A percentile compares a stretch with the other conserved stretches of the same genome.
Conservation (phyloP, 2,329 filamentous ascomycete species). For the Colletotrichum liaoningense region DNA sequence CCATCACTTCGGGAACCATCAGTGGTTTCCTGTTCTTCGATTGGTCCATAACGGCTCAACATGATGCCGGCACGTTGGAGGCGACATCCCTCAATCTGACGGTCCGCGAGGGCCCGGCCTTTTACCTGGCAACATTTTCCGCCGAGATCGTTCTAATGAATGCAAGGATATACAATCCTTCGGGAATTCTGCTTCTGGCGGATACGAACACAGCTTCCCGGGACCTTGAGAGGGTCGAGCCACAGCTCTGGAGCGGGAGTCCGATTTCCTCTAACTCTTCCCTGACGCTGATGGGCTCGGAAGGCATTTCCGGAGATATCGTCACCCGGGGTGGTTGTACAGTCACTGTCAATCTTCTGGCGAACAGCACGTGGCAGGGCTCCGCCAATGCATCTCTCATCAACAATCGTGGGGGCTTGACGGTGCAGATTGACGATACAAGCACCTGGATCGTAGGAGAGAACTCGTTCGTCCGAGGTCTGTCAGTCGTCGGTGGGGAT, state of each 20-base stretch:
- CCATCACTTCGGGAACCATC: constrained; percentile 1
- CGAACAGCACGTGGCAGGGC: constrained; percentile 6
- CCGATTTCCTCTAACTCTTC: neutral
- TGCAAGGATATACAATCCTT: neutral
- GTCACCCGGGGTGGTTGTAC: neutral
- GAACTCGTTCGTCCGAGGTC: constrained; percentile 14
- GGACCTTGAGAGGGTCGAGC: constrained; percentile 6
- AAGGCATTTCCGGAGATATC: neutral
- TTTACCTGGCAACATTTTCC: neutral
- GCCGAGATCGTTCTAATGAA: neutral
- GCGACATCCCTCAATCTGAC: neutral
- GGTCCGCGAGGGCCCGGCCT: neutral
- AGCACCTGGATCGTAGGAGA: constrained; percentile 7
- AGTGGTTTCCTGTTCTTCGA: constrained; percentile 19
- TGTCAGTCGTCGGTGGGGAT: constrained; percentile 8
- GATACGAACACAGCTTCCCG: constrained; percentile 6
- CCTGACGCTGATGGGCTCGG: neutral
- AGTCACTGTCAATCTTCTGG: neutral
- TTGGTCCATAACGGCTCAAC: neutral
- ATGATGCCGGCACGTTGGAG: neutral
- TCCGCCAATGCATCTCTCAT: neutral
- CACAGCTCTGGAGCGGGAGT: constrained; percentile 12
- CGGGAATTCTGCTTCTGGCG: neutral
- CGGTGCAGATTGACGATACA: constrained; percentile 4
- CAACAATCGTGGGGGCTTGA: neutral